Conservation (phyloP, 73 alveolate species). For the Breviolum minutum region DNA sequence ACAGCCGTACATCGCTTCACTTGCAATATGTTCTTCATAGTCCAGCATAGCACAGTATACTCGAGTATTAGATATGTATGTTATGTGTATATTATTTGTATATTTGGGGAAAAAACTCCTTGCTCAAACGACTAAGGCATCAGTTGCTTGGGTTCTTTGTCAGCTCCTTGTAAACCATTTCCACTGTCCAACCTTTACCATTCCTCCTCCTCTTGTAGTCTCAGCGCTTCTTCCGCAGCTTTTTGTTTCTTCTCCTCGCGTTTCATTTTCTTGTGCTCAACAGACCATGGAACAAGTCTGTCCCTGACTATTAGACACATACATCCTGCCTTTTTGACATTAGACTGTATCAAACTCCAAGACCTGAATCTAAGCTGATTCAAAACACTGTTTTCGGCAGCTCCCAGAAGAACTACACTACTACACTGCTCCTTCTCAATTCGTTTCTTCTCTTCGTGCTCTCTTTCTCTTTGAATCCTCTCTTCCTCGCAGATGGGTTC, state of each 20-base stretch:
- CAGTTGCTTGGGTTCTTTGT: background rate
- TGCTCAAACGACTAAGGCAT: too few species aligned
- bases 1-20: background rate
- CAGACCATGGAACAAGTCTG: too few species aligned
- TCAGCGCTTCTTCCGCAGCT: constrained; percentile 63
- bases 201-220: constrained; percentile 38
- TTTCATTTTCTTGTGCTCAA: too few species aligned
- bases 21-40: too few species aligned
- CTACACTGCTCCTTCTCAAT: constrained; percentile 29
- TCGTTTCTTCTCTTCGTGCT: constrained; percentile 2
- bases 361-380: too few species aligned
- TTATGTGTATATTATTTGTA: too few species aligned
- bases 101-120: too few species aligned
- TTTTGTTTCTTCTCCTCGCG: constrained; percentile 50
- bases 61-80: too few species aligned
- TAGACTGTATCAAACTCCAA: too few species aligned
- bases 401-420: background rate
- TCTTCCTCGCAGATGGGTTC: background rate
- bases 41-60: too few species aligned
- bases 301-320: too few species aligned
- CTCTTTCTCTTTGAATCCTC: constrained; percentile 31
- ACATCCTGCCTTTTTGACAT: too few species aligned
- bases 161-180: background rate
- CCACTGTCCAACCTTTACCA: background rate
- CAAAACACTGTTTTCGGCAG: background rate